Conservation (phyloP, 139 green algal species). For the Pseudopediastrum boryanum region DNA sequence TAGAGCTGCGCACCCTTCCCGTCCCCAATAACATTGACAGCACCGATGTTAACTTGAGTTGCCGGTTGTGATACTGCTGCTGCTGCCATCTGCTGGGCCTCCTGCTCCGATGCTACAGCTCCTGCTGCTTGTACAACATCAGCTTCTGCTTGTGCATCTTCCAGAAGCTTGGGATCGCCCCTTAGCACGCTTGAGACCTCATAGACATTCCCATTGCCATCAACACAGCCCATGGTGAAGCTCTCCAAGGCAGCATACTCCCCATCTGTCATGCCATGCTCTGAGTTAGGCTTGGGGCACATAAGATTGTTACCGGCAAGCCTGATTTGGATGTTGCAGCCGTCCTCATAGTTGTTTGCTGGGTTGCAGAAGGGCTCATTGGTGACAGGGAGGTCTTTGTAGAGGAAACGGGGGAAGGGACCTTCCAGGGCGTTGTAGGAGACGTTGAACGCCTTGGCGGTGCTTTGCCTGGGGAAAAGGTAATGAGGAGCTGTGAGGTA, state of each 20-base stretch:
- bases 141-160: no score
- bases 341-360: background rate
- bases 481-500: background rate
- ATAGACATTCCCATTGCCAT: background rate
- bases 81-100: background rate
- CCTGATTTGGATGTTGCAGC: constrained; percentile 13
- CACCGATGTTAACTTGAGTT: background rate
- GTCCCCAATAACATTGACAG: background rate
- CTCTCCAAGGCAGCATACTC: background rate
- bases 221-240: constrained; percentile 14
- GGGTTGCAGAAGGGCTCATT: background rate
- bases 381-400: background rate
- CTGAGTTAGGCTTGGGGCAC: constrained; percentile 10
- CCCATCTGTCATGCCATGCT: background rate
- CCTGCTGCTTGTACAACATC: no score
- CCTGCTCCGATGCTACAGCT: no score
- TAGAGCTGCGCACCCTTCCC: no score
- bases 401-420: constrained; percentile 17
- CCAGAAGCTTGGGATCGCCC: constrained; percentile 6
- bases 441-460: constrained; percentile 27
- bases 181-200: constrained; percentile 28
- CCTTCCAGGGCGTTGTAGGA: constrained; percentile 13
- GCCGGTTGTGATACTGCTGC: background rate
- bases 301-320: constrained; percentile 15
- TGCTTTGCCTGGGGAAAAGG: background rate